Conservation (phyloP, 192 early-diverging fungal genomes). For the Kappamyces sp. region DNA sequence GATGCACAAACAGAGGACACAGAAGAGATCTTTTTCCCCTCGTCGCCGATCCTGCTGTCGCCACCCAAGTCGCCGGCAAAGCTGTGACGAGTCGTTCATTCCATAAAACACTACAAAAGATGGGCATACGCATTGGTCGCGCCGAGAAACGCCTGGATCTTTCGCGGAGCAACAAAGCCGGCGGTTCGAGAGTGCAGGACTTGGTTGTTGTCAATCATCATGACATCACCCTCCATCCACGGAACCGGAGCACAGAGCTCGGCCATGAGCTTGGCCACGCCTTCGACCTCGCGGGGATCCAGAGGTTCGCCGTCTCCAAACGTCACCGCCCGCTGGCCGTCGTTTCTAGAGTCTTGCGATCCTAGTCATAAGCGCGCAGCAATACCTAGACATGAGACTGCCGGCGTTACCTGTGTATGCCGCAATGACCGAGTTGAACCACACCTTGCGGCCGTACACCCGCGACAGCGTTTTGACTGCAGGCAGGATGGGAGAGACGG, state of each 20-base stretch:
- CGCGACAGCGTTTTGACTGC: conserved; percentile 23
- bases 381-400: too few species aligned
- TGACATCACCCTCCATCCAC: conserved; percentile 30
- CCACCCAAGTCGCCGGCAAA: too few species aligned
- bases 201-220: conserved; percentile 30
- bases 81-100: too few species aligned
- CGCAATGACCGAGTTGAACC: conserved; percentile 36
- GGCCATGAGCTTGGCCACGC: conserved; percentile 22
- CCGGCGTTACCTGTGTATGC: conserved; percentile 34
- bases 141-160: conserved; percentile 17
- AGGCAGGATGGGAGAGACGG: conserved; percentile 28
- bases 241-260: conserved; percentile 21
- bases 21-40: conserved; percentile 48
- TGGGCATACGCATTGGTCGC: conserved; percentile 5
- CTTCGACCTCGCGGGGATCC: conserved; percentile 17
- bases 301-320: conserved; percentile 28
- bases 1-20: conserved; percentile 63
- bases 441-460: conserved; percentile 19
- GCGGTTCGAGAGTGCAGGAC: conserved; percentile 29
- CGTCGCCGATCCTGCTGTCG: too few species aligned
- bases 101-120: too few species aligned
- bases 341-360: conserved; percentile 31
- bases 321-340: conserved; percentile 24
- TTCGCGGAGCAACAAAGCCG: conserved; percentile 18
- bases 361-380: not conserved